A percentile compares a stretch with the other conserved stretches of the same genome.
Evolutionary conservation across 2,329 filamentous ascomycete genomes (phyloP).

Genomic region (Diaporthe sp.): DNA sequence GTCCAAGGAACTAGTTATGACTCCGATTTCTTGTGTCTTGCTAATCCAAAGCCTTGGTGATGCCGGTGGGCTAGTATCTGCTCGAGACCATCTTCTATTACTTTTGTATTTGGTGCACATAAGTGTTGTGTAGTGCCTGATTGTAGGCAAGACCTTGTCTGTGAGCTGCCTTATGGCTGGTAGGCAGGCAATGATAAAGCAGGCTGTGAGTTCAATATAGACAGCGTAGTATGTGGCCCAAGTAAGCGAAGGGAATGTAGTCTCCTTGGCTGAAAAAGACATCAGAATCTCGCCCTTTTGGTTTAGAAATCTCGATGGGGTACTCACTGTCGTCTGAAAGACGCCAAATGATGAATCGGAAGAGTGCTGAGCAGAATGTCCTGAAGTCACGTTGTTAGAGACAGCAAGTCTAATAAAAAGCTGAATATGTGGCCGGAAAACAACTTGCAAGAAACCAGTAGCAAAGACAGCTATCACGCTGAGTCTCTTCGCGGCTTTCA

Average conservation of each 20-base stretch:
- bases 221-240: conserved; percentile 21
- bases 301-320: accelerated
- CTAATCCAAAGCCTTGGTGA: neutral
- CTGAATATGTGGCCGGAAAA: accelerated
- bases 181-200: conserved; percentile 25
- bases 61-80: neutral
- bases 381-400: neutral
- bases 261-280: neutral
- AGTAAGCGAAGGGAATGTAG: neutral
- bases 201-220: conserved; percentile 25
- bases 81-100: too few relatives aligned
- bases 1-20: neutral
- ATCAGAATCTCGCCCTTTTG: accelerated
- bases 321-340: neutral
- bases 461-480: conserved; percentile 18
- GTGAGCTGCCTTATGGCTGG: conserved; percentile 9
- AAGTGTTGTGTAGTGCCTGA: neutral
- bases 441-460: conserved; percentile 12
- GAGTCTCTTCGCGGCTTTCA: conserved; percentile 15
- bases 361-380: conserved; percentile 15
- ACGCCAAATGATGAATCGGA: conserved; percentile 12
- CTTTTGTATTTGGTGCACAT: neutral
- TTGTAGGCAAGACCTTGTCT: neutral
- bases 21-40: neutral
- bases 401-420: accelerated